phyloP scores from a whole-genome alignment of 208 protist genomes.

The Eutreptiella sp. region DNA sequence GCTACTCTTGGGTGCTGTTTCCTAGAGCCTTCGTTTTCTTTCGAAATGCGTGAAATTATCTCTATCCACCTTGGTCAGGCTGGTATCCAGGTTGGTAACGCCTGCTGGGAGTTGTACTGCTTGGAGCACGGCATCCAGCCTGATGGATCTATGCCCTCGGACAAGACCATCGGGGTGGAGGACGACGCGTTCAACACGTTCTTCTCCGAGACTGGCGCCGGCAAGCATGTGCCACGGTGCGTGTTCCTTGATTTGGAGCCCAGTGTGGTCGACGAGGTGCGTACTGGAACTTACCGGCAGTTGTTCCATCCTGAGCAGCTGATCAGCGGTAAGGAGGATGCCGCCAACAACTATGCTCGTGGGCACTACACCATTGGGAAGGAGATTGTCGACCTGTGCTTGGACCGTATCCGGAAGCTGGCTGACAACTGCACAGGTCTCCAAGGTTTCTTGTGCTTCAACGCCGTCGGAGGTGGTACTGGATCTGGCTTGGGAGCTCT shows the following conservation, averaged over 20 bases:
- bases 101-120: slow-evolving; percentile 87
- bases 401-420: slow-evolving; percentile 93
- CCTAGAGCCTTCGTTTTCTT: too few relatives aligned
- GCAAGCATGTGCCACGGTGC: slow-evolving; percentile 87
- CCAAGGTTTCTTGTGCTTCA: slow-evolving; percentile 97
- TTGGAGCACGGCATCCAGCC: slow-evolving; percentile 80
- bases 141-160: slow-evolving; percentile 71
- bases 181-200: slow-evolving; percentile 91
- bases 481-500: slow-evolving; percentile 94
- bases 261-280: slow-evolving; percentile 92
- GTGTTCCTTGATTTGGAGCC: slow-evolving; percentile 96
- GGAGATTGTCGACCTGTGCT: slow-evolving; percentile 86
- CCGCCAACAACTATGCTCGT: slow-evolving; percentile 96
- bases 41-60: slow-evolving; percentile 87
- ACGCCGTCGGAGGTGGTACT: slow-evolving; percentile 97
- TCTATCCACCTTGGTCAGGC: slow-evolving; percentile 92
- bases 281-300: slow-evolving; percentile 84
- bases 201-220: slow-evolving; percentile 82
- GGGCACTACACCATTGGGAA: slow-evolving; percentile 97
- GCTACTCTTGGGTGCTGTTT: too few relatives aligned
- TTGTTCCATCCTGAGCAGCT: slow-evolving; percentile 96
- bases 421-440: slow-evolving; percentile 95
- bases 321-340: slow-evolving; percentile 94
- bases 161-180: slow-evolving; percentile 68
- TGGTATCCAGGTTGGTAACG: slow-evolving; percentile 94